Base-by-base conservation (phyloP, 1,284 basidiomycete genomes). In the Leccinum holopus region DNA sequence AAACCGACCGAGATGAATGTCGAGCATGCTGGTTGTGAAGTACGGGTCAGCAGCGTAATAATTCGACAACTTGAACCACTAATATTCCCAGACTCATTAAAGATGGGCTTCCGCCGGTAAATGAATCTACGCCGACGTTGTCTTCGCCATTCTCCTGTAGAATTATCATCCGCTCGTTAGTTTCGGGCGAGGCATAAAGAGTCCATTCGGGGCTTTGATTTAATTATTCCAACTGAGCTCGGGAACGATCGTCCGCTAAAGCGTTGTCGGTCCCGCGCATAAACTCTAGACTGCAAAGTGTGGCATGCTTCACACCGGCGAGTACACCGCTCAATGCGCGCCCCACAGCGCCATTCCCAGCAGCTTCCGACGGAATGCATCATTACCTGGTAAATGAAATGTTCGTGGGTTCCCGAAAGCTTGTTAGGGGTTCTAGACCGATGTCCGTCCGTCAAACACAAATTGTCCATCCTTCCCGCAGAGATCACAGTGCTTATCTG, bases 21-120 rank as follows among this genome's bases (percentile, higher is more conserved):
- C n/a, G n/a, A n/a, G n/a, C n/a, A n/a, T n/a, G n/a, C n/a, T n/a
- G n/a, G n/a, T n/a, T n/a, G n/a, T n/a, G n/a, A n/a, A n/a, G n/a
- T n/a, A n/a, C n/a, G n/a, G n/a, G n/a, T n/a, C n/a, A n/a, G n/a
- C n/a, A n/a, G n/a, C n/a, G n/a, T n/a, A n/a, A n/a, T n/a, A n/a
- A n/a, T n/a, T 21, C 18, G 56, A 55, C 49, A 52, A 59, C 30
- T 49, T n/a, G 41, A 52, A 14, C 11, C 39, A 58, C 35, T 3
- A 25, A 3, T 25, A 47, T 64, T 65, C 66, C 41, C 63, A 64
- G 55, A 66, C 32, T 70, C 63, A 66, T 68, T 60, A 61, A 54
- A 39, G 47, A 41, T 51, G 49, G 49, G 47, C 49, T 11, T 66
- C 33, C 18, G 21, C 28, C 18, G 6, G 37, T 12, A 32, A 16